Percentiles rank a stretch among this genome's conserved stretches.
phyloP scores from a whole-genome alignment of 768 basidiomycete species.

The Rhodotorula sphaerocarpa region DNA sequence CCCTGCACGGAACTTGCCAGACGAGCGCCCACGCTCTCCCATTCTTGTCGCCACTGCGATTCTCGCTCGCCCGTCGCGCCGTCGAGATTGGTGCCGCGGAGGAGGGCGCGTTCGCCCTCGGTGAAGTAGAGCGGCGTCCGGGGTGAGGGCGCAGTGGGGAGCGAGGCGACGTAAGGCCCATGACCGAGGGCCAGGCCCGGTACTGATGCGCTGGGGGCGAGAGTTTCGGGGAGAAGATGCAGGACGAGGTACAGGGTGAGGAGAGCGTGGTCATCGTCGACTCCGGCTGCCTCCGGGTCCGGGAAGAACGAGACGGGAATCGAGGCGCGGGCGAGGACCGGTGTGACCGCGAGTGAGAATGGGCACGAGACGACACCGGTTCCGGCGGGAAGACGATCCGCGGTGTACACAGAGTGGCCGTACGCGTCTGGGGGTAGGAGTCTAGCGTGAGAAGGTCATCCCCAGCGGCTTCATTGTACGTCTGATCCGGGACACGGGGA shows the following conservation, averaged over 20 bases:
- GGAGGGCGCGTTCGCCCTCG: conserved; percentile 53
- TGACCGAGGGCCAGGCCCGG: conserved; percentile 42
- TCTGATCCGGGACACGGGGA: too few species aligned
- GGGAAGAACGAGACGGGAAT: conserved; percentile 13
- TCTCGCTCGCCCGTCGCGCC: conserved; percentile 65
- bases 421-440: conserved; percentile 10
- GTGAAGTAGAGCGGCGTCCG: conserved; percentile 69
- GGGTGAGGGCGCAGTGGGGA: conserved; percentile 56
- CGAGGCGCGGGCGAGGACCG: conserved; percentile 34
- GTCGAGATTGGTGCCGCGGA: conserved; percentile 71
- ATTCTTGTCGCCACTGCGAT: conserved; percentile 58
- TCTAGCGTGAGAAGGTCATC: neutral
- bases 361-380: conserved; percentile 42
- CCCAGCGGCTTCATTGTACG: too few species aligned
- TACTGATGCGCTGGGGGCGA: neutral
- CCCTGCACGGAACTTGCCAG: too few species aligned
- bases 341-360: conserved; percentile 42
- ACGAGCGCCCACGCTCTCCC: too few species aligned
- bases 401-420: conserved; percentile 40
- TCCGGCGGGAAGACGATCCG: conserved; percentile 28
- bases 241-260: conserved; percentile 41
- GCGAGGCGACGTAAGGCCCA: conserved; percentile 56
- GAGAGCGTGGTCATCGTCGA: conserved; percentile 33
- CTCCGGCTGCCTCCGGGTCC: conserved; percentile 13
- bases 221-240: conserved; percentile 35